Conservation (phyloP, 176 grass and related monocot genomes). For the Secale cereale region DNA sequence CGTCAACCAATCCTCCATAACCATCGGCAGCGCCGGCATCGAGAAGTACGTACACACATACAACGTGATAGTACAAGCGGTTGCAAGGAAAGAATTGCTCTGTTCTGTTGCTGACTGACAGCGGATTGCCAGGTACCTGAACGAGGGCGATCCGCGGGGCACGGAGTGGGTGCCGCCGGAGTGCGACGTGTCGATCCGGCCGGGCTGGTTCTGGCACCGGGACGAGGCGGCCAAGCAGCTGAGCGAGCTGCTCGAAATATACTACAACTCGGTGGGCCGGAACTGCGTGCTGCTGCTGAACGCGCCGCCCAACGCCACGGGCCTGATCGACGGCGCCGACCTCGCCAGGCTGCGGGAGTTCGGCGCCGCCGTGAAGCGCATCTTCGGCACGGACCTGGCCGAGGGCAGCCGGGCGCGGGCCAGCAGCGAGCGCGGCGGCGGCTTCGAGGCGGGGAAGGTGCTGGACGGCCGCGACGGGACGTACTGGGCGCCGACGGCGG, state of each 20-base stretch:
- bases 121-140: constrained; percentile 58
- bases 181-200: constrained; percentile 93
- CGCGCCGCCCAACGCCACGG: constrained; percentile 76
- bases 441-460: constrained; percentile 55
- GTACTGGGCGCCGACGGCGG: constrained; percentile 60
- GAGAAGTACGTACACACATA: constrained; percentile 31
- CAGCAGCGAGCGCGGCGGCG: constrained; percentile 67
- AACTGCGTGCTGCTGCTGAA: constrained; percentile 98
- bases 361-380: constrained; percentile 42
- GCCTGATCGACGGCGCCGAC: constrained; percentile 62
- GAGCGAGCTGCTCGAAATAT: constrained; percentile 60
- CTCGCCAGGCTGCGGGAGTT: constrained; percentile 62
- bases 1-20: constrained; percentile 68
- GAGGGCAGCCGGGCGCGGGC: constrained; percentile 45
- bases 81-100: background rate
- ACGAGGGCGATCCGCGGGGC: constrained; percentile 63
- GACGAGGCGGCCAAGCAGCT: constrained; percentile 89
- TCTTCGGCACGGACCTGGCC: constrained; percentile 70
- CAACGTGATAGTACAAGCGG: background rate
- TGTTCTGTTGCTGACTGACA: background rate
- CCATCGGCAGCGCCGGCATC: constrained; percentile 67
- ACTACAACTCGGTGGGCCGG: constrained; percentile 88
- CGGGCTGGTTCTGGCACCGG: constrained; percentile 95
- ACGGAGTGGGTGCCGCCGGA: constrained; percentile 88
- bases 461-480: constrained; percentile 65